A percentile compares a stretch with the other conserved stretches of the same genome.
Evolutionary conservation across 345 rosid species (phyloP).

Genomic region (Trapa bicornis): DNA sequence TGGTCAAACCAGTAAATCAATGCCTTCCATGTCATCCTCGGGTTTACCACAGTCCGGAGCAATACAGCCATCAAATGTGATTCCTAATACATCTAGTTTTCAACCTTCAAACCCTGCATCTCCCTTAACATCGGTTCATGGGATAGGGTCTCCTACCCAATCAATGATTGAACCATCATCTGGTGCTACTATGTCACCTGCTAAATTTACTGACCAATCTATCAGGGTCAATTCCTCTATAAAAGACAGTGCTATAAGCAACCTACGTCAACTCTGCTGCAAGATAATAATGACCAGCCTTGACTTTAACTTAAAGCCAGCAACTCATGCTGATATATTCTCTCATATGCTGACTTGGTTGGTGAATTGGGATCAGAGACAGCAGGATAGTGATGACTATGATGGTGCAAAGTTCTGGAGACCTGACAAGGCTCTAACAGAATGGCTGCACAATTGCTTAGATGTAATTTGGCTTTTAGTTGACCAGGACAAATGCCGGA

Average conservation of each 20-base stretch:
- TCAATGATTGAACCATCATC: conserved; percentile 53
- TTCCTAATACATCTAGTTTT: conserved; percentile 41
- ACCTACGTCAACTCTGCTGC: conserved; percentile 79
- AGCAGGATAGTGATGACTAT: conserved; percentile 51
- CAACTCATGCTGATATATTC: conserved; percentile 71
- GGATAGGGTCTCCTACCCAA: conserved; percentile 70
- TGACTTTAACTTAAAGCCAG: conserved; percentile 63
- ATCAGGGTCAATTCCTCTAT: conserved; percentile 32
- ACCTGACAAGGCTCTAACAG: conserved; percentile 60
- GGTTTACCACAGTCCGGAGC: conserved; percentile 52
- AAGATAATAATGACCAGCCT: conserved; percentile 76
- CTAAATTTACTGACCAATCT: conserved; percentile 40
- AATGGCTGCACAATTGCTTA: conserved; percentile 85
- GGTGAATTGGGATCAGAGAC: conserved; percentile 88
- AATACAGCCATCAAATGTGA: conserved; percentile 32
- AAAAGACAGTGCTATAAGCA: conserved; percentile 55
- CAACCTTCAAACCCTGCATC: conserved; percentile 60
- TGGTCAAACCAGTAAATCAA: conserved; percentile 48
- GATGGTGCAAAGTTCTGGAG: conserved; percentile 49
- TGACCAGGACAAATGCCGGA: conserved; percentile 70
- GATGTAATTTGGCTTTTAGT: conserved; percentile 92
- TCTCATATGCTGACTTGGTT: conserved; percentile 80
- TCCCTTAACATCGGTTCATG: conserved; percentile 53
- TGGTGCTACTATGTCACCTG: conserved; percentile 40
- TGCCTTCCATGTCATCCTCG: conserved; percentile 40